Evolutionary conservation across 1,284 basidiomycete species (phyloP).

Genomic region (Austroboletus novae-zelandiae): DNA sequence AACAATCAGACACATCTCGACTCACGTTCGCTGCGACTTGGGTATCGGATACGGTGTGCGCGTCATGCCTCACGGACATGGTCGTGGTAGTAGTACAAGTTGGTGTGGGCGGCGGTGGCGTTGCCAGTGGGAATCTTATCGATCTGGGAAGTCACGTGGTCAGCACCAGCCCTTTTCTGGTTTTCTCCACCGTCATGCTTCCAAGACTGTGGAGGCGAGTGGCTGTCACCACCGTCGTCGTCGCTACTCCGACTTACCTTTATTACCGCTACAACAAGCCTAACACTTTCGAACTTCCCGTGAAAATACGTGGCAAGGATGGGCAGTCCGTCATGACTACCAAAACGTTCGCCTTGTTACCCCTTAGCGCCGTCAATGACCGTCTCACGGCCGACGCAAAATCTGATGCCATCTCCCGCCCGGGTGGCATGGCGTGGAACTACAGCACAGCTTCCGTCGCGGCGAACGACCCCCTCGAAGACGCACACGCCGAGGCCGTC

Average conservation of each 20-base stretch:
- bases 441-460: constrained; percentile 78
- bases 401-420: constrained; percentile 43
- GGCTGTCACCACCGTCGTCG: constrained; percentile 38
- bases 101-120: not conserved
- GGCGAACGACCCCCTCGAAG: constrained; percentile 90
- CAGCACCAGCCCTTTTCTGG: not conserved
- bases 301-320: constrained; percentile 54
- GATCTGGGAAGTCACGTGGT: constrained; percentile 20
- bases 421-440: constrained; percentile 60
- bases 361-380: constrained; percentile 54
- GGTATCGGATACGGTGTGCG: constrained; percentile 19
- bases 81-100: constrained; percentile 30
- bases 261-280: constrained; percentile 38
- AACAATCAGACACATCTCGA: constrained; percentile 27
- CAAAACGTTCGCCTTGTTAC: constrained; percentile 54
- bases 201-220: constrained; percentile 62
- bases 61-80: constrained; percentile 6
- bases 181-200: constrained; percentile 43
- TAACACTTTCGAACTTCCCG: constrained; percentile 53
- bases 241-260: constrained; percentile 44
- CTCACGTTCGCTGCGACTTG: constrained; percentile 29
- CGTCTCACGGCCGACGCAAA: constrained; percentile 59
- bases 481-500: constrained; percentile 75
- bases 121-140: constrained; percentile 30
- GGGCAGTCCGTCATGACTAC: constrained; percentile 56